These are phyloP conservation scores for Domatiomyces globalis DNA, from an alignment of 2,329 filamentous ascomycete genomes.

Conservation along the genomic window DNA sequence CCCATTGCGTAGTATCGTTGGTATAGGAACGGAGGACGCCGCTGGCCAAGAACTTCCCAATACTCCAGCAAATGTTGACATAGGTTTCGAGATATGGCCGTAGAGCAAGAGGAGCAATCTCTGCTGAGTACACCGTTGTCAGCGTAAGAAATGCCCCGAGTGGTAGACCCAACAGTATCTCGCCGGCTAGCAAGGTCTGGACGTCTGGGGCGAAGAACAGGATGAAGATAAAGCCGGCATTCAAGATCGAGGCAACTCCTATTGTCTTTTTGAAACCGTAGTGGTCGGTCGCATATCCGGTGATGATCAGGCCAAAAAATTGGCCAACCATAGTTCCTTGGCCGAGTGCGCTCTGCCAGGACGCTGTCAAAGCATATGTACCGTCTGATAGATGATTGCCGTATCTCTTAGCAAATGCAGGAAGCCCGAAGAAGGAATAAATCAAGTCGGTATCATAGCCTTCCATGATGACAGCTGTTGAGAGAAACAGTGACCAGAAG, in stretches of 20 bases:
- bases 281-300: constrained; percentile 26
- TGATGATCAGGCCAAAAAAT: constrained; percentile 17
- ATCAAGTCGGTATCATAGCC: constrained; percentile 19
- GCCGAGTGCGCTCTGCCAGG: constrained; percentile 34
- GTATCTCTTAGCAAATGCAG: constrained; percentile 14
- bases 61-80: constrained; percentile 29
- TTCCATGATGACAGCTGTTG: constrained; percentile 16
- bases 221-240: constrained; percentile 24
- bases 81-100: constrained; percentile 24
- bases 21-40: constrained; percentile 25
- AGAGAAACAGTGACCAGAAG: constrained; percentile 14
- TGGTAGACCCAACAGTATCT: constrained; percentile 29
- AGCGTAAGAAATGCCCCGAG: constrained; percentile 25
- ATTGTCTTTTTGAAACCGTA: constrained; percentile 29
- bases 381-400: constrained; percentile 5
- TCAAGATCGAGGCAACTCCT: constrained; percentile 18
- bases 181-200: constrained; percentile 22
- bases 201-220: constrained; percentile 28
- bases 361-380: constrained; percentile 10
- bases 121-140: constrained; percentile 26
- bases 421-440: constrained; percentile 17
- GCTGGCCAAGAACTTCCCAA: constrained; percentile 27
- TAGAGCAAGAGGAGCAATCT: constrained; percentile 25
- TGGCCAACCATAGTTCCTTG: constrained; percentile 20
- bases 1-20: constrained; percentile 38